Conservation (phyloP, 176 grass and related monocot species). For the Luzula sylvatica region DNA sequence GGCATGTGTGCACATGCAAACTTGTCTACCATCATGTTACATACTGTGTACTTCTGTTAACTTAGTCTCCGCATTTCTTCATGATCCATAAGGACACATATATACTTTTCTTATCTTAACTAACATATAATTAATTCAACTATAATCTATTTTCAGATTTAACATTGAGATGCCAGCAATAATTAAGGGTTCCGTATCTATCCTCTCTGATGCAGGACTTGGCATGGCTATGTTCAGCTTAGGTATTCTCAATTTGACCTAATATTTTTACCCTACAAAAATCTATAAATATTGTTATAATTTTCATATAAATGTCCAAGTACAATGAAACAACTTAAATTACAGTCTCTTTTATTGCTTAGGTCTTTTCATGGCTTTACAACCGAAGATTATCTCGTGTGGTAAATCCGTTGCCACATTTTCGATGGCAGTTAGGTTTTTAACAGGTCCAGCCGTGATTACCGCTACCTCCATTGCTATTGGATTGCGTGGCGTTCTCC, state of each 20-base stretch:
- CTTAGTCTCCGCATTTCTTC: conserved; percentile 5
- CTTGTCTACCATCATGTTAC: conserved; percentile 26
- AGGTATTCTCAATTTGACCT: conserved; percentile 36
- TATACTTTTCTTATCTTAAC: conserved; percentile 2
- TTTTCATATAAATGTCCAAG: background rate
- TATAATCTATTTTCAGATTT: conserved; percentile 40
- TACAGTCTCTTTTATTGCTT: background rate
- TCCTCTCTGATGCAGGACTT: conserved; percentile 80
- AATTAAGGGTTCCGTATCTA: conserved; percentile 90
- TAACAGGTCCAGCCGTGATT: conserved; percentile 75
- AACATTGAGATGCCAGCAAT: conserved; percentile 91
- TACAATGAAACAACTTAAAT: background rate
- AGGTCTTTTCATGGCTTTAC: conserved; percentile 97
- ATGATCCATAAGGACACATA: conserved; percentile 4
- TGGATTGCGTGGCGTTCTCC: conserved; percentile 65
- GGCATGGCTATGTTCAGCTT: conserved; percentile 99
- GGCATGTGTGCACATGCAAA: conserved; percentile 61
- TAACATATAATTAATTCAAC: background rate
- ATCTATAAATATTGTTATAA: background rate
- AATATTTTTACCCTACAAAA: background rate
- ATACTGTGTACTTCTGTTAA: conserved; percentile 21
- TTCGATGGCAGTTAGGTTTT: conserved; percentile 85
- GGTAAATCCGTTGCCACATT: conserved; percentile 79
- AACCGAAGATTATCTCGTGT: conserved; percentile 86
- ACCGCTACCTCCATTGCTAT: conserved; percentile 62